phyloP scores from a whole-genome alignment of 352 stramenopile species.

The Chrysophaeum taylorii region DNA sequence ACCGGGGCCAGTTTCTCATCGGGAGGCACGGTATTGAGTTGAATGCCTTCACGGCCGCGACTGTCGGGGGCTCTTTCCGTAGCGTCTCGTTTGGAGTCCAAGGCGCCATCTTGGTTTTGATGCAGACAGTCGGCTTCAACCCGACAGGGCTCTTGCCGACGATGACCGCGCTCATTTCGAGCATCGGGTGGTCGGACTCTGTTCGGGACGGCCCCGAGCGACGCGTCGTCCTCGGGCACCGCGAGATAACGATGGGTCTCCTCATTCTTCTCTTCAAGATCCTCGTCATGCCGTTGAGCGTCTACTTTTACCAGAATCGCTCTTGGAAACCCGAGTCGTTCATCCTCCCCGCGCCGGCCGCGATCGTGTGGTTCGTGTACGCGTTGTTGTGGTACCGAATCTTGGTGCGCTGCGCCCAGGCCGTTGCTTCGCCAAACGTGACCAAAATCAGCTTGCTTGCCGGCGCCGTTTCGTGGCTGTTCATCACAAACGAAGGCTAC shows the following conservation, averaged over 20 bases:
- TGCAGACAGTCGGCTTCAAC: background rate
- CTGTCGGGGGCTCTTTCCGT: background rate
- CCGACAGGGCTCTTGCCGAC: too few species aligned
- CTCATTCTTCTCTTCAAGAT: background rate
- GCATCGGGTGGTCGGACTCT: background rate
- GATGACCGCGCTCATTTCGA: background rate
- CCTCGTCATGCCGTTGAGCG: background rate
- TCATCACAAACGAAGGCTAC: too few species aligned
- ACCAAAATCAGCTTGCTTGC: too few species aligned
- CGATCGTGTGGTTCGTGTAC: background rate
- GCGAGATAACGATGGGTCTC: background rate
- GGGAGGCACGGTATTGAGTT: background rate
- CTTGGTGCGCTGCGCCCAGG: background rate
- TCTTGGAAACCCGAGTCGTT: background rate
- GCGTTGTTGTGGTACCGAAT: background rate
- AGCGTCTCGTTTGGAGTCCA: background rate
- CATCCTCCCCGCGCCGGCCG: too few species aligned
- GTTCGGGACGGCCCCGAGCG: background rate
- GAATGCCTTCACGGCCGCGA: background rate
- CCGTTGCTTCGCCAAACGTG: too few species aligned
- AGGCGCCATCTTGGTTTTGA: background rate
- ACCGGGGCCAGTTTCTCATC: background rate
- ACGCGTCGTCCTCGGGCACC: too few species aligned
- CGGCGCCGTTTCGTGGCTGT: too few species aligned
- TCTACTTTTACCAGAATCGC: background rate